A percentile compares a stretch with the other conserved stretches of the same genome.
phyloP scores from a whole-genome alignment of 805 yeast species.

The Ogataea salicorniae region DNA sequence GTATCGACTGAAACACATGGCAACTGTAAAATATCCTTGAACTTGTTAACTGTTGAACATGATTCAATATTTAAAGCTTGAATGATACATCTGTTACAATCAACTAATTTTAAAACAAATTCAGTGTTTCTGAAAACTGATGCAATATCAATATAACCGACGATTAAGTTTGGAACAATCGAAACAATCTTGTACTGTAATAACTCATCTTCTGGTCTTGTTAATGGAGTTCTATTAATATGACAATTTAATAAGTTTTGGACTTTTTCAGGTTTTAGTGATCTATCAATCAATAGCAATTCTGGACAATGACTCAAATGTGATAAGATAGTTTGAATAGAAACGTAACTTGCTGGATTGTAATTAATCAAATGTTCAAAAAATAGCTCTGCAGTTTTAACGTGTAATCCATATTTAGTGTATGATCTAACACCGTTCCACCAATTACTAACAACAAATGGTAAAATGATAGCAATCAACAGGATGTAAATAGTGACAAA shows the following conservation, averaged over 20 bases:
- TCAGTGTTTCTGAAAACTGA: constrained; percentile 71
- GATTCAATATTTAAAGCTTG: constrained; percentile 57
- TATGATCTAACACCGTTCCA: constrained; percentile 79
- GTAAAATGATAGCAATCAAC: constrained; percentile 73
- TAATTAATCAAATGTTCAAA: constrained; percentile 68
- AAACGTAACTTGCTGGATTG: constrained; percentile 62
- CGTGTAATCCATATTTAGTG: constrained; percentile 79
- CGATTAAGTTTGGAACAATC: constrained; percentile 57
- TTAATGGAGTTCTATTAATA: constrained; percentile 44
- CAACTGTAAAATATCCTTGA: constrained; percentile 71
- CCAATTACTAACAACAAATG: constrained; percentile 79
- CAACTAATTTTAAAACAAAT: constrained; percentile 53
- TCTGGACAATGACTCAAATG: constrained; percentile 68
- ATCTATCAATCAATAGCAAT: constrained; percentile 39
- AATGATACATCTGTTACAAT: constrained; percentile 61
- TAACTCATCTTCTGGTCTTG: constrained; percentile 29
- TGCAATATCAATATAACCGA: constrained; percentile 77
- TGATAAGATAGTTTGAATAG: constrained; percentile 50
- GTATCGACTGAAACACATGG: constrained; percentile 59
- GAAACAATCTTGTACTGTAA: constrained; percentile 55
- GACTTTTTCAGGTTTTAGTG: constrained; percentile 42
- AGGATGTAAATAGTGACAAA: constrained; percentile 58
- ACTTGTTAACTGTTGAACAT: constrained; percentile 38
- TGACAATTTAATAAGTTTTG: constrained; percentile 50
- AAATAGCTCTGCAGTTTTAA: constrained; percentile 75